Evolutionary conservation across 352 stramenopile species (phyloP), one percentile per base, ranked within the genome.

Genomic region (Pythium plurisporium): DNA sequence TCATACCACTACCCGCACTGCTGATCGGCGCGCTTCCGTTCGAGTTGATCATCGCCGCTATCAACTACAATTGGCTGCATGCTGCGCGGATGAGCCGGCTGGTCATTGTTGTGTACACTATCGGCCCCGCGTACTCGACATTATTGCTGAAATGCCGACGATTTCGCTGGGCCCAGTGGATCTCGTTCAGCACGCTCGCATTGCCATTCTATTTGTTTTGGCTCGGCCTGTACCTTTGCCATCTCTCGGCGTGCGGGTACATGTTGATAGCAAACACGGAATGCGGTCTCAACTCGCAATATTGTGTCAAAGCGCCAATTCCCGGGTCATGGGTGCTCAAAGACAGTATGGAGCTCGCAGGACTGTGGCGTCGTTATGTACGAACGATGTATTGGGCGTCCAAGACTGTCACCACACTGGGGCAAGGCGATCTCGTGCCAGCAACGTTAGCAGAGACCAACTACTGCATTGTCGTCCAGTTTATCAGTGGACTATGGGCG

Each of bases 331-430:
- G 80, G 80, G 80, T 87, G 2, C 62, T 89, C 25, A 72, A 62
- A 20, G 80, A 91, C 55, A 67, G 73, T 17, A 41, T 91, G 5
- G 72, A 91, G 45, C 68, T 56, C 36, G 78, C 55, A 8, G 69
- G 60, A 0, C 44, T 52, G 7, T 70, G 73, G 27, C 64, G 80
- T 14, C 68, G 82, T 31, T 91, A 89, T 37, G 53, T 78, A 0
- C 63, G 80, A 1, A 64, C 76, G 26, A 61, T 91, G 8, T 91
- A 91, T 23, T 91, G 80, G 80, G 80, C 62, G 6, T 79, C 64
- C 50, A 91, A 91, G 43, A 87, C 74, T 0, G 69, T 91, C 23
- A 79, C 81, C 15, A 88, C 80, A 8, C 66, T 90, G 5, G 80
- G 80, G 0, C 78, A 90, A 54, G 80, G 80, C 6, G 80, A 91